These are phyloP conservation scores for Ceratobasidium sp. DNA, from an alignment of 1,284 basidiomycete species.

Conservation along the genomic window DNA sequence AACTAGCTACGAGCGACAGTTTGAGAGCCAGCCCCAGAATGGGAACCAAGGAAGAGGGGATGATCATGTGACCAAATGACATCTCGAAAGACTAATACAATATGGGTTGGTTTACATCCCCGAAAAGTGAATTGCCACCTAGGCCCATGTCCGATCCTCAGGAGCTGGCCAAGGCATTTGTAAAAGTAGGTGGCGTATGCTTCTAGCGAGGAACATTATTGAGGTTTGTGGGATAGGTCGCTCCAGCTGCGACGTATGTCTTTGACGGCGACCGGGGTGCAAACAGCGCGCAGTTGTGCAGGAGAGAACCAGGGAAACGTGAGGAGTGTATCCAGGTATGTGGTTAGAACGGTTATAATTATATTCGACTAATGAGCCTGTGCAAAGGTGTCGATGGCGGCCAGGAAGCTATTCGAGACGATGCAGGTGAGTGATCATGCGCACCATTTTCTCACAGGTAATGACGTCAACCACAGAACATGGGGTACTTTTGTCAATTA, in stretches of 20 bases:
- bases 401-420: slow-evolving; percentile 26
- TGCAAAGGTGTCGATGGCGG: slow-evolving; percentile 31
- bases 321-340: slow-evolving; percentile 33
- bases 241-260: slow-evolving; percentile 18
- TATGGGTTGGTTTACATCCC: slow-evolving; percentile 16
- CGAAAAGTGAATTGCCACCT: slow-evolving; percentile 6
- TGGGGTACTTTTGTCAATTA: slow-evolving; percentile 40
- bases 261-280: slow-evolving; percentile 37
- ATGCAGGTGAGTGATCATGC: slow-evolving; percentile 27
- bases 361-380: neutral
- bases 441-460: neutral
- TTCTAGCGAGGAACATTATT: neutral
- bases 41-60: slow-evolving; percentile 26
- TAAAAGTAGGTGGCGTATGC: neutral
- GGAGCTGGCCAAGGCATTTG: slow-evolving; percentile 28
- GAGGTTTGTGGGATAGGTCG: slow-evolving; percentile 7
- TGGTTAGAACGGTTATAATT: neutral
- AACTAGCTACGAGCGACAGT: too few species aligned
- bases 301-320: slow-evolving; percentile 13
- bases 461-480: slow-evolving; percentile 7
- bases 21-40: neutral
- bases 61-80: slow-evolving; percentile 15
- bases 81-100: neutral
- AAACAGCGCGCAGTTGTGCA: slow-evolving; percentile 24
- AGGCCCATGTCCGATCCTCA: slow-evolving; percentile 4